Conservation (phyloP, 352 stramenopile species). For the Aphanomyces astaci region DNA sequence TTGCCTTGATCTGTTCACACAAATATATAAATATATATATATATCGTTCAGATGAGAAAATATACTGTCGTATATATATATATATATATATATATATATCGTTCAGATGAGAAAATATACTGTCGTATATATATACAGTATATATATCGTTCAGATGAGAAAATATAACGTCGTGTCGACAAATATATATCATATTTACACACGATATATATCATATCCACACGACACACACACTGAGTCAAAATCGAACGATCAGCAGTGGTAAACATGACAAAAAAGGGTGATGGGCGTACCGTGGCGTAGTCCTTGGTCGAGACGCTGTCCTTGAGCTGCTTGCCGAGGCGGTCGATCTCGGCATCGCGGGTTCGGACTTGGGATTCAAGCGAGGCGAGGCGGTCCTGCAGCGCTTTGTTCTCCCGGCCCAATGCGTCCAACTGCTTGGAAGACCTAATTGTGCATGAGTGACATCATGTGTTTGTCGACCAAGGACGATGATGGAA, state of each 20-base stretch:
- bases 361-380: conserved; percentile 47
- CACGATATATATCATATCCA: too few species aligned
- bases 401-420: conserved; percentile 39
- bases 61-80: too few species aligned
- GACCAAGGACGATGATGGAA: not conserved
- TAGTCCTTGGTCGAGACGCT: conserved; percentile 8
- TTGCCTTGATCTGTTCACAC: conserved; percentile 29
- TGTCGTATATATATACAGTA: too few species aligned
- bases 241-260: too few species aligned
- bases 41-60: conserved; percentile 31
- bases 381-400: conserved; percentile 35
- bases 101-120: too few species aligned
- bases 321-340: conserved; percentile 26
- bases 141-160: too few species aligned
- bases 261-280: too few species aligned
- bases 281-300: conserved; percentile 1
- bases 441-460: not conserved
- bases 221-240: too few species aligned
- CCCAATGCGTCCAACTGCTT: conserved; percentile 39
- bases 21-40: too few species aligned
- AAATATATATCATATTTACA: too few species aligned
- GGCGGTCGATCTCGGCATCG: conserved; percentile 58
- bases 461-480: not conserved
- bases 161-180: too few species aligned
- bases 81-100: too few species aligned